Conservation (phyloP, 768 basidiomycete genomes). For the Psilocybe azurescens region DNA sequence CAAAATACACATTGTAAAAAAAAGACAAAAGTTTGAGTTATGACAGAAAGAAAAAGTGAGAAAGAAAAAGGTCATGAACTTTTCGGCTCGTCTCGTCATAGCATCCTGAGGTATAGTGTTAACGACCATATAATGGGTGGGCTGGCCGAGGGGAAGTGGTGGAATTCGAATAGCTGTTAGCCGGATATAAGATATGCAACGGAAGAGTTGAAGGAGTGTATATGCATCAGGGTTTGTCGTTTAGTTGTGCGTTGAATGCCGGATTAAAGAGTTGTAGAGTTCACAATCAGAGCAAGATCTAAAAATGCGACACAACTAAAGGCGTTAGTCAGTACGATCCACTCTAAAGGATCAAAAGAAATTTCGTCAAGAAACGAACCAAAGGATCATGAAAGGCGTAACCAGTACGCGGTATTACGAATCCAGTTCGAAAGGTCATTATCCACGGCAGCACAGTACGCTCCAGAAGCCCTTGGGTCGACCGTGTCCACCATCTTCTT, state of each 20-base stretch:
- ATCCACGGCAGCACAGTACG: constrained; percentile 75
- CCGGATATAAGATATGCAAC: constrained; percentile 26
- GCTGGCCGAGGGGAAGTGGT: constrained; percentile 12
- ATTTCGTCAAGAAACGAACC: constrained; percentile 16
- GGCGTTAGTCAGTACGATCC: not conserved
- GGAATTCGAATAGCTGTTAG: constrained; percentile 24
- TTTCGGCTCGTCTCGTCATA: constrained; percentile 20
- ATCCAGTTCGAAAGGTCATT: constrained; percentile 24
- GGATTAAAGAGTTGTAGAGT: constrained; percentile 24
- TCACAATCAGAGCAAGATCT: constrained; percentile 23
- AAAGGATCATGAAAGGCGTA: constrained; percentile 29
- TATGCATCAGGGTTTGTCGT: constrained; percentile 19
- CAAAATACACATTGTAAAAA: constrained; percentile 30
- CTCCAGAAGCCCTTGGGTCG: constrained; percentile 67
- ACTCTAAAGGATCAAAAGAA: too few relatives aligned
- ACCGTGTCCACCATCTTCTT: constrained; percentile 69
- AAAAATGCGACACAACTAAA: constrained; percentile 17
- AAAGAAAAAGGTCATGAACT: constrained; percentile 25
- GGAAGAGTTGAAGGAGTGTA: constrained; percentile 17
- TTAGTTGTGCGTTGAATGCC: constrained; percentile 17
- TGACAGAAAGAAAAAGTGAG: constrained; percentile 9
- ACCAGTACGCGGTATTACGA: constrained; percentile 34
- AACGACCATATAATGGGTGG: constrained; percentile 12
- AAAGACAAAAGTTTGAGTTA: constrained; percentile 12
- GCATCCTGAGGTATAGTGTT: constrained; percentile 27